phyloP scores from a whole-genome alignment of 352 stramenopile genomes.

The Pythium dissimile region DNA sequence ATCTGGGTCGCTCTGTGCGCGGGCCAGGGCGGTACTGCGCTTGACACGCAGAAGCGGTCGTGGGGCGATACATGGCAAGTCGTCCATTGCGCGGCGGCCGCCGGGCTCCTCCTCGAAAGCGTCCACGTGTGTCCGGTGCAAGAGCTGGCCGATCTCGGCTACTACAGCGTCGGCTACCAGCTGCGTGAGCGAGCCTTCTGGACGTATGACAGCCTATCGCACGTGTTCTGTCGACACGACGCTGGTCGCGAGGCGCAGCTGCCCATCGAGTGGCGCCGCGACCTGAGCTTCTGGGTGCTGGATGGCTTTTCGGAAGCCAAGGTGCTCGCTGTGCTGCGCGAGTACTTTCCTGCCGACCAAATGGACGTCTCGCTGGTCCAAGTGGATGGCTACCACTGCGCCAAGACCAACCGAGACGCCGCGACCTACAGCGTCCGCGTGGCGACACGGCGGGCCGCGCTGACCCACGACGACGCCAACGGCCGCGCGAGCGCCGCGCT shows the following conservation, averaged over 20 bases:
- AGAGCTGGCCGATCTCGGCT: conserved; percentile 52
- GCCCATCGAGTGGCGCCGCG: conserved; percentile 58
- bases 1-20: conserved; percentile 82
- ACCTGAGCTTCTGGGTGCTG: conserved; percentile 76
- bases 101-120: conserved; percentile 50
- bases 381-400: conserved; percentile 61
- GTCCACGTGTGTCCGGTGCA: conserved; percentile 68
- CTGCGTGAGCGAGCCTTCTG: conserved; percentile 73
- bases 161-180: conserved; percentile 80
- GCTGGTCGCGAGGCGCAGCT: conserved; percentile 38
- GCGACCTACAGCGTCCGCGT: conserved; percentile 61
- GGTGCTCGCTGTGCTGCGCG: conserved; percentile 31
- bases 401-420: conserved; percentile 42
- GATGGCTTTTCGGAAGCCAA: conserved; percentile 58
- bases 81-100: conserved; percentile 53
- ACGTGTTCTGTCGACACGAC: conserved; percentile 63
- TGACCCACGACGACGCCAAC: conserved; percentile 57
- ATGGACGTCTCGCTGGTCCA: conserved; percentile 35
- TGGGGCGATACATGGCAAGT: conserved; percentile 82
- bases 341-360: conserved; percentile 36
- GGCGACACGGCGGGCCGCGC: conserved; percentile 29
- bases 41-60: conserved; percentile 53
- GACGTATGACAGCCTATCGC: conserved; percentile 56
- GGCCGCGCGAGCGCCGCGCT: conserved; percentile 33
- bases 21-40: conserved; percentile 73